Evolutionary conservation across 2,329 filamentous ascomycete genomes (phyloP), one percentile per base, ranked within the genome.

Genomic region (Huntiella abstrusa): DNA sequence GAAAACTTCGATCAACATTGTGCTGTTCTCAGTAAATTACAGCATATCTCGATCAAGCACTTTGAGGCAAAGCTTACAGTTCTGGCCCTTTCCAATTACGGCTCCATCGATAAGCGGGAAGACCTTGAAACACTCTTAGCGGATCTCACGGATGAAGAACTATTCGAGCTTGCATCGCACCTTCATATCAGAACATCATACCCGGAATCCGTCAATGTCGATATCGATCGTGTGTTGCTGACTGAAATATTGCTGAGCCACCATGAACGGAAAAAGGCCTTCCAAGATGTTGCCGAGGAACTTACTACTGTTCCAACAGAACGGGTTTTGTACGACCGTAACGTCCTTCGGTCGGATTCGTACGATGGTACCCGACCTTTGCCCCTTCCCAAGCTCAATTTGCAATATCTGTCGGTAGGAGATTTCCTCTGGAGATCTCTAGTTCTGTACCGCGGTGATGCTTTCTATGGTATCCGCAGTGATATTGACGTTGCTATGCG

Each of bases 381-480:
- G 49, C 84, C 91, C 2, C 76, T 98, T 38, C 91, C 91, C 2
- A 98, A 98, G 59, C 64, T 96, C 40, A 98, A 95, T 55, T 66
- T 98, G 22, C 91, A 98, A 57, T 98, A 98, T 60, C 69, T 98
- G 11, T 93, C 87, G 2, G 76, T 94, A 43, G 86, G 86, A 2
- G 91, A 98, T 60, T 98, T 98, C 55, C 64, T 98, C n/a, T 98
- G 87, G 86, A 75, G 92, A 51, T 86, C 88, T 0, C 80, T 96
- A 55, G 71, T 92, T 11, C 67, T 98, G 6, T 91, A 94, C 58
- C 77, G 88, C 36, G 83, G 80, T 49, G 91, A 98, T 60, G 75
- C 88, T 0, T 95, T 96, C 59, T 96, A 92, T 59, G 83, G 85
- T 50, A 88, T 98, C 50, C 77, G 86, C 40, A 88, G 86, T 56